Evolutionary conservation across 305 asterid genomes (phyloP).

Genomic region (Fraxinus baroniana): DNA sequence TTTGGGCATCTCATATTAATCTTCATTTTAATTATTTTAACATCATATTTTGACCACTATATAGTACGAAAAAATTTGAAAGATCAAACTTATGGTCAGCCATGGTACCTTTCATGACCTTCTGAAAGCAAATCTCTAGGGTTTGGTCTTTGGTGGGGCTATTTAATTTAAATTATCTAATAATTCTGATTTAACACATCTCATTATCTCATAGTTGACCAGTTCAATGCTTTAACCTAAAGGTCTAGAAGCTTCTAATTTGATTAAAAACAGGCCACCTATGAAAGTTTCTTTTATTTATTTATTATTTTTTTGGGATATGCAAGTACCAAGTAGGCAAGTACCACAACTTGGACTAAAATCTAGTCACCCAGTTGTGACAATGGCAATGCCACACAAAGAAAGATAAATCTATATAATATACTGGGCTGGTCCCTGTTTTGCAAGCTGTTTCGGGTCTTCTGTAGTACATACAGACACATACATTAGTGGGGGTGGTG

Average conservation of each 20-base stretch:
- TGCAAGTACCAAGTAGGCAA: background rate
- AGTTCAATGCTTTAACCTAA: background rate
- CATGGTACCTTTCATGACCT: background rate
- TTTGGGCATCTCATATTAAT: background rate
- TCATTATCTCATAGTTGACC: slow-evolving; percentile 24
- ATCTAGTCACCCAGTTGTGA: slow-evolving; percentile 29
- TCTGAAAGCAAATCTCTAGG: background rate
- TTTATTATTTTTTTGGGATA: too few species aligned
- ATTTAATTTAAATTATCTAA: slow-evolving; percentile 11
- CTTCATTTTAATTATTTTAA: background rate
- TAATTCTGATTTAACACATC: slow-evolving; percentile 25
- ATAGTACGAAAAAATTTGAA: background rate
- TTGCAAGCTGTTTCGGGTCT: slow-evolving; percentile 44
- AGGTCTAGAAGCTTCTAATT: background rate
- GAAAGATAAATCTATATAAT: slow-evolving; percentile 12
- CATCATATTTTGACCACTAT: background rate
- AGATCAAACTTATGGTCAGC: background rate
- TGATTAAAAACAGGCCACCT: background rate
- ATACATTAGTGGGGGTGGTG: background rate
- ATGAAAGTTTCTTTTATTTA: background rate
- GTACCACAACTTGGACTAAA: slow-evolving; percentile 32
- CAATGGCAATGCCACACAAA: slow-evolving; percentile 11
- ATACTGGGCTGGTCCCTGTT: slow-evolving; percentile 29
- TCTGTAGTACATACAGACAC: slow-evolving; percentile 9
- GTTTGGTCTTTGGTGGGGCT: slow-evolving; percentile 29